Percentiles rank a stretch among this genome's conserved stretches.
Evolutionary conservation across 169 alveolate genomes (phyloP).

Genomic region (Theileria parva): DNA sequence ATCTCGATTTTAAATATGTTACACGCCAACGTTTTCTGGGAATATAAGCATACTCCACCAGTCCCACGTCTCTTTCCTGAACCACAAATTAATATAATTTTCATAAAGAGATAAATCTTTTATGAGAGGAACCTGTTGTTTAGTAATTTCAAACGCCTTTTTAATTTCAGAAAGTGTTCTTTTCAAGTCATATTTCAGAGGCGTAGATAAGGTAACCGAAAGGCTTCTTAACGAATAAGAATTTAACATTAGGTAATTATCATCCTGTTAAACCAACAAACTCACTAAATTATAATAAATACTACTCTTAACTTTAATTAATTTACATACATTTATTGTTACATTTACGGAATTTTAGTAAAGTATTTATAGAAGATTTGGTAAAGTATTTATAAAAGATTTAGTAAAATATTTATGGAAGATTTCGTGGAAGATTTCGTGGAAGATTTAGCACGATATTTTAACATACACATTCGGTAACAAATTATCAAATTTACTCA

Average conservation of each 20-base stretch:
- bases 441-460: background rate
- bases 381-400: too few species aligned
- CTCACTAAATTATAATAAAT: background rate
- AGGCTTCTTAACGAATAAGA: conserved; percentile 12
- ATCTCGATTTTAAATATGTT: conserved; percentile 73
- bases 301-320: too few species aligned
- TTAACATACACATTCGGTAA: background rate
- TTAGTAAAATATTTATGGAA: background rate
- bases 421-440: too few species aligned
- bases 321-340: too few species aligned
- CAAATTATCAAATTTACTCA: background rate
- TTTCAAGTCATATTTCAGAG: conserved; percentile 52
- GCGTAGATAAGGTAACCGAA: conserved; percentile 36
- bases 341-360: too few species aligned
- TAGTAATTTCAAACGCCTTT: conserved; percentile 13
- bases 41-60: conserved; percentile 38
- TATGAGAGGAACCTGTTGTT: conserved; percentile 33
- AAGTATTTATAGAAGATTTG: too few species aligned
- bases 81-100: background rate
- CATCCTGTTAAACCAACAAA: background rate
- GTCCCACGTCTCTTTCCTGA: conserved; percentile 27
- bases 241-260: background rate
- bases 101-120: too few species aligned
- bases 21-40: conserved; percentile 76
- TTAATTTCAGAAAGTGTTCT: conserved; percentile 32